Base-by-base conservation (phyloP, 2,329 filamentous ascomycete species). In the Stemphylium lycopersici region DNA sequence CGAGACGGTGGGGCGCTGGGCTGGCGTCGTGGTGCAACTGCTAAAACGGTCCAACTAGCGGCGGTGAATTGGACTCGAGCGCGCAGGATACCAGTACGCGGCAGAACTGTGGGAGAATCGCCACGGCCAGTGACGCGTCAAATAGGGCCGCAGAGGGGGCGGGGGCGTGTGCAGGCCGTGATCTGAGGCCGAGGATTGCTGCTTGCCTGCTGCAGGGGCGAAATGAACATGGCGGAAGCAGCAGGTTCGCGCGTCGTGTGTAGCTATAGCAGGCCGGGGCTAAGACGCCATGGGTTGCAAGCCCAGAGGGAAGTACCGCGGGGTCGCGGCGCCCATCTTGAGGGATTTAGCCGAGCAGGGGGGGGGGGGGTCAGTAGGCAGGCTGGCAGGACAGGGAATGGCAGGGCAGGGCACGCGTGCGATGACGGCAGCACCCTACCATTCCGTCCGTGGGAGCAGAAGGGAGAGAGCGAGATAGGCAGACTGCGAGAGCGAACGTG, bases 1-100 rank as follows among this genome's bases (percentile, higher is more conserved):
- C 31, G 31, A 40, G 53, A 31, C 33, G 51, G 69, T 63, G 65
- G 69, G 62, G 43, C 61, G 61, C 56, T 55, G 48, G 58, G 56
- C 48, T 40, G 56, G 54, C 18, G 31, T 31, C 11, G 44, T 65
- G 66, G 64, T 70, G 69, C 66, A 65, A 69, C 64, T 65, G 67
- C 62, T 61, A 65, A 55, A 73, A 73, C 71, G 71, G 70, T 67
- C 61, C 26, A 63, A 65, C 69, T 72, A 72, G 66, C 60, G 59
- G 61, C 60, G 44, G 62, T 58, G 58, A 56, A 48, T 40, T 44
- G 56, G 62, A 67, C 58, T 69, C 61, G 69, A 68, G 46, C 34
- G 54, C 22, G 22, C 44, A 42, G 56, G 36, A 50, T 40, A 52
- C 38, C 55, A 55, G 54, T 42, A 38, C 46, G 56, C 62, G 64